A percentile compares a stretch with the other conserved stretches of the same genome.
phyloP scores from a whole-genome alignment of 2,329 filamentous ascomycete genomes.

The Alternaria sp. region DNA sequence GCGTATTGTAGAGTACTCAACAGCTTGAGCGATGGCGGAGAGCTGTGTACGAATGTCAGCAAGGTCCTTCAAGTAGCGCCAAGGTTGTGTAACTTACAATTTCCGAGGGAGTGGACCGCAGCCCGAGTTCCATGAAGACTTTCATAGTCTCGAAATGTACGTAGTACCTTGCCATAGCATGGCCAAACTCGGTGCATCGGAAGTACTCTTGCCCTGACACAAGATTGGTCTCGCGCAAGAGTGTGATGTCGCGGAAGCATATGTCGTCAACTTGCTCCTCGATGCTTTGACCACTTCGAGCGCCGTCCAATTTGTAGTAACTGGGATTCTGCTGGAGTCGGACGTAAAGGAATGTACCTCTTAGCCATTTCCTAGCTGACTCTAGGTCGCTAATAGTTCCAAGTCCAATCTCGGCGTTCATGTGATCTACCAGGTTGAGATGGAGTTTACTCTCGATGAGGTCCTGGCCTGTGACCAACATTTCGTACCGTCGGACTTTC shows the following conservation, averaged over 20 bases:
- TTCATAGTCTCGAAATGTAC: constrained; percentile 82
- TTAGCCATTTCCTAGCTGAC: constrained; percentile 76
- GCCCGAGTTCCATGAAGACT: constrained; percentile 67
- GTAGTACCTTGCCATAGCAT: constrained; percentile 84
- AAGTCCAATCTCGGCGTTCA: constrained; percentile 83
- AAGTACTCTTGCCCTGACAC: constrained; percentile 60
- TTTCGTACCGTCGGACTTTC: constrained; percentile 71
- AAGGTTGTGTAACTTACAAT: constrained; percentile 61
- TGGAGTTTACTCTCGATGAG: constrained; percentile 80
- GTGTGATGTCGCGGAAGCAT: constrained; percentile 70
- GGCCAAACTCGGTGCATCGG: constrained; percentile 72
- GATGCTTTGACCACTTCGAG: constrained; percentile 56
- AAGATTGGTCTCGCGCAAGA: constrained; percentile 67
- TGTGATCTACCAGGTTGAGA: constrained; percentile 77
- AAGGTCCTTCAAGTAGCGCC: neutral
- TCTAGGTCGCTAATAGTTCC: constrained; percentile 70
- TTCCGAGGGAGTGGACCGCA: constrained; percentile 66
- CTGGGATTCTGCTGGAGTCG: constrained; percentile 72
- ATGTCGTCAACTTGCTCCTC: constrained; percentile 73
- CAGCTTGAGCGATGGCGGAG: constrained; percentile 68
- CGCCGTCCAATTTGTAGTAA: constrained; percentile 71
- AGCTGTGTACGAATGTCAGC: constrained; percentile 57
- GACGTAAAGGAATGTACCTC: constrained; percentile 78
- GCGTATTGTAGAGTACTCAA: constrained; percentile 75
- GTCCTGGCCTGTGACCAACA: constrained; percentile 75